A percentile compares a stretch with the other conserved stretches of the same genome.
Conservation (phyloP, 2,329 filamentous ascomycete genomes). For the Sclerotinia glacialis region DNA sequence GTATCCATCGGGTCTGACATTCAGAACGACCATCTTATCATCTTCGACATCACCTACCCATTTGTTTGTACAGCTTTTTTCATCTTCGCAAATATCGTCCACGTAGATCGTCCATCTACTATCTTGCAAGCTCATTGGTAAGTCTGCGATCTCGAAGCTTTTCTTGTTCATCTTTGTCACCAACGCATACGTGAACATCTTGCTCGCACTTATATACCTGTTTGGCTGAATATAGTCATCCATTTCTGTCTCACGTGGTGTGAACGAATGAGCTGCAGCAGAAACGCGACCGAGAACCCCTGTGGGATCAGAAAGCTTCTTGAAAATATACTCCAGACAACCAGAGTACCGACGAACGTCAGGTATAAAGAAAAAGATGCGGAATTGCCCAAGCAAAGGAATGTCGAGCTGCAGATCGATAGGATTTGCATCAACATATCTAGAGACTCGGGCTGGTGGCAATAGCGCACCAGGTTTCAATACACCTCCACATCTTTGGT, state of each 20-base stretch:
- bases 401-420: conserved; percentile 77
- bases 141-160: conserved; percentile 62
- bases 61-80: conserved; percentile 59
- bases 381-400: conserved; percentile 73
- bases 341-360: conserved; percentile 54
- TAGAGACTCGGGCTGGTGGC: conserved; percentile 65
- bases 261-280: conserved; percentile 58
- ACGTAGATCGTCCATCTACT: conserved; percentile 72
- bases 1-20: conserved; percentile 72
- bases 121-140: conserved; percentile 60
- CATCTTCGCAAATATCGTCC: conserved; percentile 60
- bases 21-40: conserved; percentile 60
- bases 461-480: conserved; percentile 46
- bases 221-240: conserved; percentile 66
- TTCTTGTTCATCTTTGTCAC: conserved; percentile 65
- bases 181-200: conserved; percentile 66
- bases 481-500: conserved; percentile 45
- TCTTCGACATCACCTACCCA: conserved; percentile 58
- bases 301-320: conserved; percentile 49
- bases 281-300: conserved; percentile 61
- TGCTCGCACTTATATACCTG: conserved; percentile 65
- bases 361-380: conserved; percentile 68
- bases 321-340: conserved; percentile 60
- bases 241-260: conserved; percentile 57
- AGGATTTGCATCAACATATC: conserved; percentile 75